Evolutionary conservation across 1,139 yeast genomes (phyloP), one percentile per base, ranked within the genome.

Genomic region (Hanseniaspora gamundiae): DNA sequence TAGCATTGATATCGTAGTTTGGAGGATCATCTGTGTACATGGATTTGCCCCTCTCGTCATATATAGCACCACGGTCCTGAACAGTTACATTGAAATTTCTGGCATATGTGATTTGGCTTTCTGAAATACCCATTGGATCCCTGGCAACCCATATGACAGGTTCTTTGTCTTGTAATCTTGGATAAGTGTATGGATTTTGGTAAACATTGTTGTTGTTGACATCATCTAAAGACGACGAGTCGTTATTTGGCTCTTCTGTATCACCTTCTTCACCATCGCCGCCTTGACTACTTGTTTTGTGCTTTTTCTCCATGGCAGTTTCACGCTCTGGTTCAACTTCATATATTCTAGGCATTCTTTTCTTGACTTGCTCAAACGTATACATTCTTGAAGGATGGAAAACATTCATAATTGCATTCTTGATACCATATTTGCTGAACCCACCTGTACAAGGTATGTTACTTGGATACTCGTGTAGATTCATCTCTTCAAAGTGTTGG

Each of bases 131-230:
- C 74, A 80, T 65, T 24, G 75, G 71, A 60, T 82, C 93, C 49
- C 64, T 69, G 38, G 82, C 77, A 50, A 80, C 67, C 93, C 93
- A 82, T 43, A 80, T 68, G 39, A 73, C 73, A 14, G 86, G 85
- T 51, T 73, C 78, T 28, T 68, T 70, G 39, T 76, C 80, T 21
- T 65, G 66, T 30, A 81, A 78, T 45, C 72, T 73, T 19, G 88
- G 87, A 56, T 76, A 55, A 2, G 58, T 50, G 20, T 64, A 61
- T 49, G 11, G n/a, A 2, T 33, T 31, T n/a, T 41, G 40, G 39
- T 29, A 27, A n/a, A 40, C 35, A 17, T 40, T 22, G 13, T 36
- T 21, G n/a, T 40, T 40, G 17, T 30, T 41, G 49, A 51, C 38
- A 27, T 38, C 39, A 4, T 29, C 36, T 17, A 13, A 24, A 11